A percentile compares a stretch with the other conserved stretches of the same genome.
Evolutionary conservation across 495 filamentous ascomycete species (phyloP).

Genomic region (Schizothecium vesticola): DNA sequence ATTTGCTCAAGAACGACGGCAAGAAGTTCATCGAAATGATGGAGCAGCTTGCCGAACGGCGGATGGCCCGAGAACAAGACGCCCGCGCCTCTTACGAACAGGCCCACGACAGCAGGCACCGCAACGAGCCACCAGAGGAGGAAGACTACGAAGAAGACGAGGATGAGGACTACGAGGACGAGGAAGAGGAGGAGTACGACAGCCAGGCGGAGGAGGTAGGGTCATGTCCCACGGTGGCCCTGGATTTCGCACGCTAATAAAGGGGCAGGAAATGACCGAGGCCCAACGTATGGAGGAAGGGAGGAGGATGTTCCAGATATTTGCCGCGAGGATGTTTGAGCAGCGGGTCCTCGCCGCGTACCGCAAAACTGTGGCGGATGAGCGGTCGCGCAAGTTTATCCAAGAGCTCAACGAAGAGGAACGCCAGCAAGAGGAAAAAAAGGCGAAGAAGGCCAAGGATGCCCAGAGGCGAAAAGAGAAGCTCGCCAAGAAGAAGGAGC

Average conservation of each 20-base stretch:
- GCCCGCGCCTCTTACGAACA: constrained; percentile 65
- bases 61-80: constrained; percentile 95
- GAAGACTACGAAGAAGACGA: constrained; percentile 64
- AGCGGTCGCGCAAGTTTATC: constrained; percentile 85
- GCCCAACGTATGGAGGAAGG: constrained; percentile 99
- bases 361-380: constrained; percentile 87
- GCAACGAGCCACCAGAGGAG: constrained; percentile 57
- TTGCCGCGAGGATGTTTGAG: constrained; percentile 98
- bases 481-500: constrained; percentile 74
- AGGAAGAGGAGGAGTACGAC: constrained; percentile 84
- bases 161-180: constrained; percentile 66
- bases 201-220: constrained; percentile 73
- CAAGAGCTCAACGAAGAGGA: constrained; percentile 87
- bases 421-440: constrained; percentile 64
- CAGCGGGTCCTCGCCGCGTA: constrained; percentile 96
- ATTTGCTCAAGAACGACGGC: constrained; percentile 96
- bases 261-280: constrained; percentile 85
- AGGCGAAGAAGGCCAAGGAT: constrained; percentile 90
- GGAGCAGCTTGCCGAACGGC: constrained; percentile 95
- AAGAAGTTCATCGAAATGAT: constrained; percentile 99
- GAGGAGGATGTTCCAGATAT: constrained; percentile 98
- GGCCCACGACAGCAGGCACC: constrained; percentile 51
- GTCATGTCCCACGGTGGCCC: constrained; percentile 5
- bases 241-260: constrained; percentile 28
- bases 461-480: constrained; percentile 91